Percentiles rank a stretch among this genome's conserved stretches.
These are phyloP conservation scores for Rhodotorula taiwanensis DNA, from an alignment of 768 basidiomycete genomes.

Conservation along the genomic window DNA sequence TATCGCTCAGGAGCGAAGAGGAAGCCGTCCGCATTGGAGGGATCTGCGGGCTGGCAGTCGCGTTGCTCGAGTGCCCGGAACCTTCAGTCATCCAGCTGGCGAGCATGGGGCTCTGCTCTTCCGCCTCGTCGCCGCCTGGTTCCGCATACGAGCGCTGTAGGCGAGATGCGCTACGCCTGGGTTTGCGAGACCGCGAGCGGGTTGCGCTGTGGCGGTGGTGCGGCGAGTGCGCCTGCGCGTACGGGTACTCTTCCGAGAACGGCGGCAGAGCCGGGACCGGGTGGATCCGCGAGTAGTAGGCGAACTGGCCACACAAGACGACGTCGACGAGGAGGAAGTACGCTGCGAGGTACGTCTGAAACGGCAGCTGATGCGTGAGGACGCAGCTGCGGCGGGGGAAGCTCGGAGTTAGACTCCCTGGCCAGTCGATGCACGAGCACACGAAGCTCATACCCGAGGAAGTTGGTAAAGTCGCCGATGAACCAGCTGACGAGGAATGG, in stretches of 20 bases:
- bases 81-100: slow-evolving; percentile 27
- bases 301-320: slow-evolving; percentile 67
- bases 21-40: neutral
- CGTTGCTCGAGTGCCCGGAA: neutral
- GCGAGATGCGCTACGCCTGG: neutral
- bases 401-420: too few relatives aligned
- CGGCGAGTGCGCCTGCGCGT: slow-evolving; percentile 15
- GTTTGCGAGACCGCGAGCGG: slow-evolving; percentile 6
- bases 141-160: neutral
- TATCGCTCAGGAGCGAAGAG: neutral
- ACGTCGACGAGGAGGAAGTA: slow-evolving; percentile 86
- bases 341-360: slow-evolving; percentile 77
- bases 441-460: slow-evolving; percentile 55
- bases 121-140: too few relatives aligned
- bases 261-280: slow-evolving; percentile 19
- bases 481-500: slow-evolving; percentile 88
- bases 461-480: slow-evolving; percentile 82
- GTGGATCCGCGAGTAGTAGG: slow-evolving; percentile 49
- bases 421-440: neutral
- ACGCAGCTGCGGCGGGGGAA: slow-evolving; percentile 54
- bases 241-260: slow-evolving; percentile 16
- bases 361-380: slow-evolving; percentile 85
- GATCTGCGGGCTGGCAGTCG: neutral
- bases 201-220: neutral
- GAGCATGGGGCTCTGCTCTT: slow-evolving; percentile 8